Percentiles rank a stretch among this genome's conserved stretches.
Conservation (phyloP, 2,329 filamentous ascomycete species). For the Ascocoryne sarcoides region DNA sequence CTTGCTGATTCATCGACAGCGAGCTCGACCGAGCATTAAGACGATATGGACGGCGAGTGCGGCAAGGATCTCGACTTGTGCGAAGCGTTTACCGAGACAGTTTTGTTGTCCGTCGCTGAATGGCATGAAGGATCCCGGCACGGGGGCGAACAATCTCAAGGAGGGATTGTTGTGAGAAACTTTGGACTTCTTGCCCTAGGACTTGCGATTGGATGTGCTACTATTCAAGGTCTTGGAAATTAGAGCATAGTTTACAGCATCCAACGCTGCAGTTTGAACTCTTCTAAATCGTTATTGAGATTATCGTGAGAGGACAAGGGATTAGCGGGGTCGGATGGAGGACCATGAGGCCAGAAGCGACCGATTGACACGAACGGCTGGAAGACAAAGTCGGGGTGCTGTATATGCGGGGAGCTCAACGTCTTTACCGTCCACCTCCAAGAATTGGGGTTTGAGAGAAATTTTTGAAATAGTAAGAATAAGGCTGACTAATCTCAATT, state of each 20-base stretch:
- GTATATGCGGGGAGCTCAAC: conserved; percentile 48
- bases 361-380: conserved; percentile 57
- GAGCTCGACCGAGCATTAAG: conserved; percentile 23
- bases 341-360: conserved; percentile 53
- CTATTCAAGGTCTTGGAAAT: not conserved
- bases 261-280: conserved; percentile 68
- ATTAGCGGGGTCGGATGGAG: conserved; percentile 32
- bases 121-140: conserved; percentile 47
- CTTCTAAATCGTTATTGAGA: conserved; percentile 46
- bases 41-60: conserved; percentile 46
- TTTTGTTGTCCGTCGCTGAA: conserved; percentile 50
- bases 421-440: conserved; percentile 49
- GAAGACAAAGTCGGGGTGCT: conserved; percentile 47
- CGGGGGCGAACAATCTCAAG: conserved; percentile 32
- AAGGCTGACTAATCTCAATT: conserved; percentile 60
- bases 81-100: conserved; percentile 49
- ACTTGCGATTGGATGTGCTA: not conserved
- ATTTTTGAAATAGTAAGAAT: conserved; percentile 66
- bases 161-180: not conserved
- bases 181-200: not conserved
- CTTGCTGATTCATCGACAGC: conserved; percentile 20
- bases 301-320: conserved; percentile 6
- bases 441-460: conserved; percentile 39
- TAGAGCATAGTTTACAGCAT: no score
- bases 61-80: conserved; percentile 50